Conservation (phyloP, 1,284 basidiomycete species). For the Rhodotorula sp. region DNA sequence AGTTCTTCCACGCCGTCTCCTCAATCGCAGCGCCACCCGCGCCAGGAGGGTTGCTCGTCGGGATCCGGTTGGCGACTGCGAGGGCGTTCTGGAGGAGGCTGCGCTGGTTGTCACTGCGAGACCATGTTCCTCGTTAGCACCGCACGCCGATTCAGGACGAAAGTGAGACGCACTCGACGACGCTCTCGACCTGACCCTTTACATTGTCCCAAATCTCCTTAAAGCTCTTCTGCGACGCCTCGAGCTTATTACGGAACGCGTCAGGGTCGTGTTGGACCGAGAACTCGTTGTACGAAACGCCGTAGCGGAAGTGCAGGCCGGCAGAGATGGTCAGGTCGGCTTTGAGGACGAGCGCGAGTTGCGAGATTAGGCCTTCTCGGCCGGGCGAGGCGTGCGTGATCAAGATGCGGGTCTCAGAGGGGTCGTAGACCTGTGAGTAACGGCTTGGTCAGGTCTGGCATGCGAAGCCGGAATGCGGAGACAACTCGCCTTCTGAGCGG, state of each 20-base stretch:
- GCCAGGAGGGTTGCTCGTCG: slow-evolving; percentile 59
- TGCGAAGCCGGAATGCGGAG: too few species aligned
- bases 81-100: slow-evolving; percentile 86
- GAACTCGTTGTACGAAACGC: slow-evolving; percentile 95
- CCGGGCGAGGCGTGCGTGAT: slow-evolving; percentile 91
- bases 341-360: slow-evolving; percentile 84
- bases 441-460: background rate
- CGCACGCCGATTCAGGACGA: too few species aligned
- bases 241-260: slow-evolving; percentile 78
- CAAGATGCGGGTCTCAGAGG: slow-evolving; percentile 87
- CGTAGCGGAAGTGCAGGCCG: slow-evolving; percentile 95
- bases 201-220: slow-evolving; percentile 92
- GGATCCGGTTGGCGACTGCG: slow-evolving; percentile 75
- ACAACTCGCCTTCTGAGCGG: slow-evolving; percentile 74
- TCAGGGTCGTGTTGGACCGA: slow-evolving; percentile 87
- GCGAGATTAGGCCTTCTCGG: slow-evolving; percentile 85
- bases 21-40: slow-evolving; percentile 55
- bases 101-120: slow-evolving; percentile 69
- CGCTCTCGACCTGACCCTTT: slow-evolving; percentile 83
- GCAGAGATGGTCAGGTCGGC: slow-evolving; percentile 93
- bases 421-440: slow-evolving; percentile 63
- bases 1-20: slow-evolving; percentile 92
- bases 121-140: background rate
- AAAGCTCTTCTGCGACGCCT: slow-evolving; percentile 75
- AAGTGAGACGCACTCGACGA: slow-evolving; percentile 65